Conservation (phyloP, 2,329 filamentous ascomycete species). For the Colletotrichum brevisporum region DNA sequence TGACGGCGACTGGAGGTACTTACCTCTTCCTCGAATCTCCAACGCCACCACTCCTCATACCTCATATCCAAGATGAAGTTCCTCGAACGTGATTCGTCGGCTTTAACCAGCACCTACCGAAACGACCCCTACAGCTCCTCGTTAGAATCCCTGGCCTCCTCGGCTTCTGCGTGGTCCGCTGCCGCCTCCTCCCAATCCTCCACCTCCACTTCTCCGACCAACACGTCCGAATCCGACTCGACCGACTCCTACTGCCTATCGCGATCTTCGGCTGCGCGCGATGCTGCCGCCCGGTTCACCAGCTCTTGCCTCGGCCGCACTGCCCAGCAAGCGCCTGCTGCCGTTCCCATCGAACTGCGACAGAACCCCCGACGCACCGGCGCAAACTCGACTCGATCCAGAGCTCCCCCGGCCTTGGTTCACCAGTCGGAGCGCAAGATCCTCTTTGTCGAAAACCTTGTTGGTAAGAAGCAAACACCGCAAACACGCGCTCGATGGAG, state of each 20-base stretch:
- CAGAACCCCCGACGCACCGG: slow-evolving; percentile 74
- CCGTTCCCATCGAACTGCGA: slow-evolving; percentile 72
- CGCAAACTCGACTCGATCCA: slow-evolving; percentile 63
- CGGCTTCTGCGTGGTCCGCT: slow-evolving; percentile 84
- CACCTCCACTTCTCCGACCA: slow-evolving; percentile 76
- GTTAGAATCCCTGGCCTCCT: slow-evolving; percentile 80
- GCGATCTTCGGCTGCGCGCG: slow-evolving; percentile 49
- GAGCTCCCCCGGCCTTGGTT: slow-evolving; percentile 79
- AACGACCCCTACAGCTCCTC: slow-evolving; percentile 77
- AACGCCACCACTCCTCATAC: slow-evolving; percentile 23
- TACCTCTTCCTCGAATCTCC: slow-evolving; percentile 42
- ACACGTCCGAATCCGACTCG: slow-evolving; percentile 69
- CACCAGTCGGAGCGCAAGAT: slow-evolving; percentile 93
- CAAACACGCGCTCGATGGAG: slow-evolving; percentile 25
- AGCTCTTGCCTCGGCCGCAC: slow-evolving; percentile 51
- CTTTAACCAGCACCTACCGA: slow-evolving; percentile 62
- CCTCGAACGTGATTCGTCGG: slow-evolving; percentile 67
- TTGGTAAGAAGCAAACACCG: slow-evolving; percentile 81
- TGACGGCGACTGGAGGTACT: slow-evolving; percentile 52
- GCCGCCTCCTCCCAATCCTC: slow-evolving; percentile 76
- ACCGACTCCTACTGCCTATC: slow-evolving; percentile 60
- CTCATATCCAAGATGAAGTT: slow-evolving; percentile 68
- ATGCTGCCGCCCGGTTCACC: slow-evolving; percentile 46
- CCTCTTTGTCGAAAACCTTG: slow-evolving; percentile 95
- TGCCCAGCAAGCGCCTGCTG: slow-evolving; percentile 43